A percentile compares a stretch with the other conserved stretches of the same genome.
These are phyloP conservation scores for Arachnomyces sp. DNA, from an alignment of 2,329 filamentous ascomycete genomes.

Conservation along the genomic window DNA sequence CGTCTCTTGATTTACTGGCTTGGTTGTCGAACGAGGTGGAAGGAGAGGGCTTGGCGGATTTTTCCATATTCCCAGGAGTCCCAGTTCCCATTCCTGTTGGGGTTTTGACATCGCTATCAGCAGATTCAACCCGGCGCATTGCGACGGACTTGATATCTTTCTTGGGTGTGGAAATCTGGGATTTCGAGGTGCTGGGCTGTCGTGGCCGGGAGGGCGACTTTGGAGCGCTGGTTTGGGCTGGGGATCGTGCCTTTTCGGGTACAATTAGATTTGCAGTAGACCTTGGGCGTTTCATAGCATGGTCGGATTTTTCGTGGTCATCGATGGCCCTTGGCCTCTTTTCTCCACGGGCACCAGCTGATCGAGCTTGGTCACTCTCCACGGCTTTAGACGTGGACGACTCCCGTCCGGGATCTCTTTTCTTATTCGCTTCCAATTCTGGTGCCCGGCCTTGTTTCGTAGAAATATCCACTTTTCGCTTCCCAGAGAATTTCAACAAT, in stretches of 20 bases:
- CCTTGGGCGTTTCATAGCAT: conserved; percentile 28
- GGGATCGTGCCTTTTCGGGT: conserved; percentile 29
- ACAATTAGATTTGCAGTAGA: conserved; percentile 20
- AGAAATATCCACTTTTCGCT: conserved; percentile 25
- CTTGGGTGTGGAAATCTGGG: conserved; percentile 32
- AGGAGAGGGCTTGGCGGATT: conserved; percentile 21
- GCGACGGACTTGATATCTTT: conserved; percentile 31
- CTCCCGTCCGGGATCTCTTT: conserved; percentile 1
- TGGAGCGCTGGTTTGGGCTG: conserved; percentile 22
- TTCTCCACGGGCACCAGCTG: conserved; percentile 9
- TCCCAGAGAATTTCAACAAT: conserved; percentile 36
- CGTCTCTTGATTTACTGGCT: conserved; percentile 18
- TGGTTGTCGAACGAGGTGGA: conserved; percentile 17
- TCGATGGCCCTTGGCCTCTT: conserved; percentile 21
- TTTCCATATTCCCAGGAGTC: conserved; percentile 18
- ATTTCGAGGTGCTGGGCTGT: conserved; percentile 16
- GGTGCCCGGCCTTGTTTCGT: conserved; percentile 17
- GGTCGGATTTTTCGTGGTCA: conserved; percentile 18
- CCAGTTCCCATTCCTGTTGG: conserved; percentile 26
- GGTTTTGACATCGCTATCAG: conserved; percentile 32
- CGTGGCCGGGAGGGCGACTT: conserved; percentile 26
- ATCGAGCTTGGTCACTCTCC: not conserved
- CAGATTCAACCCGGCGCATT: conserved; percentile 33
- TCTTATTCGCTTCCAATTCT: conserved; percentile 16
- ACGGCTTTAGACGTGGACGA: not conserved